These are phyloP conservation scores for Candida boidinii DNA, from an alignment of 805 yeast genomes.

Conservation along the genomic window DNA sequence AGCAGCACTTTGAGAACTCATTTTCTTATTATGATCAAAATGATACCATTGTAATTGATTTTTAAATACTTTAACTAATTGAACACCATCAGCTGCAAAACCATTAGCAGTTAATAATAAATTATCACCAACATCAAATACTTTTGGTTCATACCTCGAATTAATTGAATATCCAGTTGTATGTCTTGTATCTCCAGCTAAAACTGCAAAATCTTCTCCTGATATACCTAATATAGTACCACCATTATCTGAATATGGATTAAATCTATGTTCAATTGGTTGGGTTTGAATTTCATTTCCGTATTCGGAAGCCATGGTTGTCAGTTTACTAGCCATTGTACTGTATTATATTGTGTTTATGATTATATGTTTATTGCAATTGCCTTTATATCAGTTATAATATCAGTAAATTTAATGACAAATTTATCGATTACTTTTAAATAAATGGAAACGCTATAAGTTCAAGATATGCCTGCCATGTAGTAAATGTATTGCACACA, in stretches of 20 bases:
- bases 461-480: too few relatives aligned
- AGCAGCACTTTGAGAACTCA: conserved; percentile 70
- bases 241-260: conserved; percentile 56
- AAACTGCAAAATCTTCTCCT: conserved; percentile 92
- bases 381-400: too few relatives aligned
- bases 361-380: too few relatives aligned
- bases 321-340: conserved; percentile 2
- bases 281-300: background rate
- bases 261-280: conserved; percentile 84
- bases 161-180: conserved; percentile 91
- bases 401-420: too few relatives aligned
- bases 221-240: conserved; percentile 97
- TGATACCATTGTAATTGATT: conserved; percentile 83
- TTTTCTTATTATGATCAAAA: conserved; percentile 71
- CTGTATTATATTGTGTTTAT: too few relatives aligned
- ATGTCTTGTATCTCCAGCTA: conserved; percentile 98
- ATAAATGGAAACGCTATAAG: too few relatives aligned
- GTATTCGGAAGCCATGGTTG: conserved; percentile 53
- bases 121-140: conserved; percentile 82
- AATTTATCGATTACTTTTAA: too few relatives aligned
- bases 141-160: conserved; percentile 86
- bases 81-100: conserved; percentile 90
- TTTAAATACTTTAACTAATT: conserved; percentile 68
- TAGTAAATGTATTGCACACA: too few relatives aligned
- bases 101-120: conserved; percentile 90